phyloP scores from a whole-genome alignment of 495 filamentous ascomycete species.

The Podospora fimiseda region DNA sequence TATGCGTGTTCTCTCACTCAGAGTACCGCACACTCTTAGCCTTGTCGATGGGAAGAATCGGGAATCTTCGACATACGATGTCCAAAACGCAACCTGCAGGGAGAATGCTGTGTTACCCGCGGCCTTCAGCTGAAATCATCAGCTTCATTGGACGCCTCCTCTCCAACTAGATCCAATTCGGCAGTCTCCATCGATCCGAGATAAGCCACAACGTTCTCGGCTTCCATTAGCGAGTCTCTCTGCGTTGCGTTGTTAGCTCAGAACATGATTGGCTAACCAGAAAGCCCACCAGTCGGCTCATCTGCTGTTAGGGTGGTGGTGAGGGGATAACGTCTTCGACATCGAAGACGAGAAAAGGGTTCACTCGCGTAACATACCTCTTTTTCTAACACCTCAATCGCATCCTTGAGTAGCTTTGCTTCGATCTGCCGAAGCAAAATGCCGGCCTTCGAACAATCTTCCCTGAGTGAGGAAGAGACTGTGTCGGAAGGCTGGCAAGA shows the following conservation, averaged over 20 bases:
- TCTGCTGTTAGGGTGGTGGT: background rate
- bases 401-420: slow-evolving; percentile 47
- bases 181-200: slow-evolving; percentile 36
- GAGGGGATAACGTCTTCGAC: too few species aligned
- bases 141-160: slow-evolving; percentile 37
- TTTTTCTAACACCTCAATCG: slow-evolving; percentile 47
- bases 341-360: too few species aligned
- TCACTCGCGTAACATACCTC: too few species aligned
- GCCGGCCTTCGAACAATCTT: slow-evolving; percentile 34
- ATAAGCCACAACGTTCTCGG: slow-evolving; percentile 38
- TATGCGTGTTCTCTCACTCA: too few species aligned
- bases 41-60: background rate
- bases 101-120: slow-evolving; percentile 1
- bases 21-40: too few species aligned
- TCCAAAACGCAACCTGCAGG: background rate
- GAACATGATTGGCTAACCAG: slow-evolving; percentile 6
- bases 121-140: slow-evolving; percentile 41
- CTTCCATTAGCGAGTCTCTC: slow-evolving; percentile 29
- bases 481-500: background rate
- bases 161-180: slow-evolving; percentile 27
- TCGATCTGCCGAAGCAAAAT: slow-evolving; percentile 52
- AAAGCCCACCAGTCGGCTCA: background rate
- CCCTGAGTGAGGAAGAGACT: slow-evolving; percentile 22
- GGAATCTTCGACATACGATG: background rate
- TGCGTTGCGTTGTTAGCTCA: slow-evolving; percentile 28